A percentile compares a stretch with the other conserved stretches of the same genome.
Evolutionary conservation across 2,329 filamentous ascomycete genomes (phyloP).

Genomic region (Penicillium psychrosexuale): DNA sequence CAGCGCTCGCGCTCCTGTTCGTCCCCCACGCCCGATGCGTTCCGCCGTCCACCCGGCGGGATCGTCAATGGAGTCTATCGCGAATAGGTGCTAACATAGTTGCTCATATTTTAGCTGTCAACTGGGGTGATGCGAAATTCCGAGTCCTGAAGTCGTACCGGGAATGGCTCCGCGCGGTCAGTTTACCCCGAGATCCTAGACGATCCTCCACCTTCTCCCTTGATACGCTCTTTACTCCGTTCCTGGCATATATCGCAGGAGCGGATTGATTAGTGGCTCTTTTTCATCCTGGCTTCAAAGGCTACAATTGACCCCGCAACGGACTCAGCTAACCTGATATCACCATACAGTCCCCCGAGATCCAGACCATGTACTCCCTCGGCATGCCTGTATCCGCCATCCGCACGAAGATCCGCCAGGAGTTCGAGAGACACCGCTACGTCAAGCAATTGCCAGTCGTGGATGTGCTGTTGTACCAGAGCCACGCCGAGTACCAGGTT

Average conservation of each 20-base stretch:
- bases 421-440: constrained; percentile 94
- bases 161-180: constrained; percentile 93
- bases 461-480: constrained; percentile 87
- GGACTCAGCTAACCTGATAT: constrained; percentile 10
- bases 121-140: constrained; percentile 82
- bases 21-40: constrained; percentile 34
- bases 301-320: not conserved
- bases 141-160: constrained; percentile 87
- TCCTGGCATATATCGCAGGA: not conserved
- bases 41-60: constrained; percentile 17
- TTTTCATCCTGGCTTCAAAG: not conserved
- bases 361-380: constrained; percentile 95
- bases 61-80: constrained; percentile 12
- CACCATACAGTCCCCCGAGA: constrained; percentile 74
- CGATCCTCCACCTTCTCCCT: constrained; percentile 9
- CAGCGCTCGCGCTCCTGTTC: constrained; percentile 74
- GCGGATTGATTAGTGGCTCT: not conserved
- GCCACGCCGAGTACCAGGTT: constrained; percentile 92
- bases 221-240: not conserved
- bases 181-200: constrained; percentile 42
- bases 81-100: constrained; percentile 23
- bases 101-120: constrained; percentile 61
- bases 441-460: constrained; percentile 84
- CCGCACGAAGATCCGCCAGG: constrained; percentile 90
- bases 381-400: constrained; percentile 82